Evolutionary conservation across 2,329 filamentous ascomycete species (phyloP).

Genomic region (Epichloe festucae): DNA sequence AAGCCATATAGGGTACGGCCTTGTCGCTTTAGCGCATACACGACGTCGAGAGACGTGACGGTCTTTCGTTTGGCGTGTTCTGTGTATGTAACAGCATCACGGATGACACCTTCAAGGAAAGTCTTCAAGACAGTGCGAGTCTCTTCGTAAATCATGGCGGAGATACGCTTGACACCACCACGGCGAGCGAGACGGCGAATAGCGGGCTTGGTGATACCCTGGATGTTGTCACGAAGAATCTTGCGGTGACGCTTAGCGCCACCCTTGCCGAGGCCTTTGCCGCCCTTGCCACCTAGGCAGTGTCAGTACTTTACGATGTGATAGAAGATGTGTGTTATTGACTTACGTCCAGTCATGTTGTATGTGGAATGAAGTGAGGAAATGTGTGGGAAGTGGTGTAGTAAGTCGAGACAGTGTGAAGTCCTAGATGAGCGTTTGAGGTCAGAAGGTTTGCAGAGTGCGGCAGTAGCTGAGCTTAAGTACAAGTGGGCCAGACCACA

Average conservation of each 20-base stretch:
- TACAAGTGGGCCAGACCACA: conserved; percentile 24
- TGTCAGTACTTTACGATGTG: conserved; percentile 27
- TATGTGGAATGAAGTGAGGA: conserved; percentile 12
- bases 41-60: conserved; percentile 56
- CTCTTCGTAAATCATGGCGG: conserved; percentile 80
- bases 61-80: conserved; percentile 75
- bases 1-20: conserved; percentile 75
- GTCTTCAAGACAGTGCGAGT: conserved; percentile 66
- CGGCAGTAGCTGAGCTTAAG: conserved; percentile 24
- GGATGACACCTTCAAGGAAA: conserved; percentile 65
- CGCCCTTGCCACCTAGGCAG: conserved; percentile 74
- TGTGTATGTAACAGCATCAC: conserved; percentile 65
- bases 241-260: conserved; percentile 98
- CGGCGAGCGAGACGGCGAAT: conserved; percentile 96
- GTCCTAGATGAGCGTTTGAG: conserved; percentile 3
- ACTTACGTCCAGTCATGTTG: conserved; percentile 64
- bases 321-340: background rate
- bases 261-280: conserved; percentile 96
- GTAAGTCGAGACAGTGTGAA: conserved; percentile 1
- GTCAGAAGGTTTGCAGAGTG: conserved; percentile 10
- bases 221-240: conserved; percentile 99
- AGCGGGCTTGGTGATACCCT: conserved; percentile 97
- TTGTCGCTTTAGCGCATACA: conserved; percentile 56
- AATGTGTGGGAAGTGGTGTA: conserved; percentile 3
- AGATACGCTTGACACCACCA: conserved; percentile 99